These are phyloP conservation scores for Cyclocybe cylindracea DNA, from an alignment of 768 basidiomycete species.

Conservation along the genomic window DNA sequence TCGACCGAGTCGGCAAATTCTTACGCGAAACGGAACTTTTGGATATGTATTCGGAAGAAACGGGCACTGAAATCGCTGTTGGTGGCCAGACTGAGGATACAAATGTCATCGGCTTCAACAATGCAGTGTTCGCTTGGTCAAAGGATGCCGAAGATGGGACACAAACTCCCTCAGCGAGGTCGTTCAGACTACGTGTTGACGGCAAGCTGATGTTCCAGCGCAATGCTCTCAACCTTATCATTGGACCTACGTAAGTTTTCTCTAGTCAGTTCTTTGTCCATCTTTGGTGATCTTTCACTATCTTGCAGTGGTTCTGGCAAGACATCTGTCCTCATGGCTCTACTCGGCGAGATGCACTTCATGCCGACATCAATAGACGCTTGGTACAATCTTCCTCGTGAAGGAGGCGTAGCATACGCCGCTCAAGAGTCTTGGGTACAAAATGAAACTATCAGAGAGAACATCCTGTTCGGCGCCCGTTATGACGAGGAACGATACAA, in stretches of 20 bases:
- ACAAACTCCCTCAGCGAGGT: slow-evolving; percentile 44
- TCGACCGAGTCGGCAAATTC: slow-evolving; percentile 53
- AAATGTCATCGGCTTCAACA: slow-evolving; percentile 47
- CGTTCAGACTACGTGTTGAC: slow-evolving; percentile 52
- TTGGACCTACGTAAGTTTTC: slow-evolving; percentile 52
- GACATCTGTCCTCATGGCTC: slow-evolving; percentile 66
- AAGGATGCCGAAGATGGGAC: slow-evolving; percentile 28
- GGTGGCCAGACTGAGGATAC: background rate
- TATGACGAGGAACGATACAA: slow-evolving; percentile 80
- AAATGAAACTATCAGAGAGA: slow-evolving; percentile 80
- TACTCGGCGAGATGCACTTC: slow-evolving; percentile 71
- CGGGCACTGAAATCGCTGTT: background rate
- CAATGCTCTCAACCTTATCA: slow-evolving; percentile 54
- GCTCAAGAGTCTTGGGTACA: slow-evolving; percentile 87
- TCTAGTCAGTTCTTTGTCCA: background rate
- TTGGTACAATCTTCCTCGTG: slow-evolving; percentile 70
- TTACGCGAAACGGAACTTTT: slow-evolving; percentile 49
- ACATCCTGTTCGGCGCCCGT: slow-evolving; percentile 78
- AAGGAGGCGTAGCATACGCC: slow-evolving; percentile 73
- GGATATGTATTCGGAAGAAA: slow-evolving; percentile 28
- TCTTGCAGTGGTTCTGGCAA: slow-evolving; percentile 49
- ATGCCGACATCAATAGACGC: slow-evolving; percentile 50
- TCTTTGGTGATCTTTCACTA: background rate
- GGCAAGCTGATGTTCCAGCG: slow-evolving; percentile 56
- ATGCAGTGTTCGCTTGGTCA: slow-evolving; percentile 61